phyloP scores from a whole-genome alignment of 306 rosid genomes.

The Pterocarpus santalinus region DNA sequence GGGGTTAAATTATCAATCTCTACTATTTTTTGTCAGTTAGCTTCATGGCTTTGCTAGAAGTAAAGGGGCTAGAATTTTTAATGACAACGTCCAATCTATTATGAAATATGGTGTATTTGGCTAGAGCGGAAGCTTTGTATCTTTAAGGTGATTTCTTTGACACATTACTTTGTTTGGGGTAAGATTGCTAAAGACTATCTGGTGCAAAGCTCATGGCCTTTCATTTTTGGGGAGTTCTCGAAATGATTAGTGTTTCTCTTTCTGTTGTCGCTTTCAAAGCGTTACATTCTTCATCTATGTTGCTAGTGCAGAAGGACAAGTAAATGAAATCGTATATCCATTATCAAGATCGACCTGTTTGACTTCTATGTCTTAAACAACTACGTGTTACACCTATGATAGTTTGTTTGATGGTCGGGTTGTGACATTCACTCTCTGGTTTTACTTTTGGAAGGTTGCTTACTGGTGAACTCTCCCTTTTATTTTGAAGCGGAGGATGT shows the following conservation, averaged over 20 bases:
- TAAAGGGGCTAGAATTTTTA: not conserved
- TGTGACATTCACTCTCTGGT: slow-evolving; percentile 27
- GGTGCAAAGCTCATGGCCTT: not conserved
- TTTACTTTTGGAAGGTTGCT: slow-evolving; percentile 56
- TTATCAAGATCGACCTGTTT: slow-evolving; percentile 44
- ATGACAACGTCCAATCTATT: not conserved
- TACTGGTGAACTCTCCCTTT: slow-evolving; percentile 68
- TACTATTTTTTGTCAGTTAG: not conserved
- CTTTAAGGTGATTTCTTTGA: not conserved
- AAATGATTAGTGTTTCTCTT: not conserved
- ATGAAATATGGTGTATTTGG: not conserved
- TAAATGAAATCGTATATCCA: slow-evolving; percentile 83
- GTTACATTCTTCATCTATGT: slow-evolving; percentile 70
- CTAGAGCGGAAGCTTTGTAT: not conserved
- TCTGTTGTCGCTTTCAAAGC: slow-evolving; percentile 71
- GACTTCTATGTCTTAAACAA: not conserved
- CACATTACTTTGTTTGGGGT: not conserved
- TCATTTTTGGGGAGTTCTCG: not conserved
- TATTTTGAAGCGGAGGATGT: slow-evolving; percentile 55
- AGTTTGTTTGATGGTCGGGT: slow-evolving; percentile 54
- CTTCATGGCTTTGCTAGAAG: not conserved
- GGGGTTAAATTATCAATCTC: not conserved
- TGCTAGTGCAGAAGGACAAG: slow-evolving; percentile 66
- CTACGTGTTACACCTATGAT: slow-evolving; percentile 44
- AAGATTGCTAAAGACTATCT: not conserved